Percentiles rank a stretch among this genome's conserved stretches.
Conservation (phyloP, 257 asterid genomes). For the Solanum virginianum region DNA sequence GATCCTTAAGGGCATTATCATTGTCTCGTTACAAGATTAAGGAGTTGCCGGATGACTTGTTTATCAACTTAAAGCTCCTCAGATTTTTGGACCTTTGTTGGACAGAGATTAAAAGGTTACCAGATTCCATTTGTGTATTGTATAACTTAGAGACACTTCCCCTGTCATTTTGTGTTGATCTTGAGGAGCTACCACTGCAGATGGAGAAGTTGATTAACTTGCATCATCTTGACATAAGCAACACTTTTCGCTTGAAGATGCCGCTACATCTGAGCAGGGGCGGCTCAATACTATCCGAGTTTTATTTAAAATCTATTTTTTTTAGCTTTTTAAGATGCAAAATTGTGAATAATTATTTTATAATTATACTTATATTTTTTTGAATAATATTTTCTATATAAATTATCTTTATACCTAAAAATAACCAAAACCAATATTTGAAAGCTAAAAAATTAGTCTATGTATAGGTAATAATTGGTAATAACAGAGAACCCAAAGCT, state of each 20-base stretch:
- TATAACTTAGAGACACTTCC: not conserved
- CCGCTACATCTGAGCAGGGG: too few species aligned
- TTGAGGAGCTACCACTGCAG: not conserved
- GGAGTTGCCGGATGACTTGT: not conserved
- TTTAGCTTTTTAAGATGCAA: too few species aligned
- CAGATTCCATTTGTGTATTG: not conserved
- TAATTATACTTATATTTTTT: too few species aligned
- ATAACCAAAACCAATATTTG: too few species aligned
- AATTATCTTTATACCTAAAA: too few species aligned
- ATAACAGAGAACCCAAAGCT: too few species aligned
- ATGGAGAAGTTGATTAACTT: not conserved
- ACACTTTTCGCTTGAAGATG: not conserved
- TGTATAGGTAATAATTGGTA: too few species aligned
- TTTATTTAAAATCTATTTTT: too few species aligned
- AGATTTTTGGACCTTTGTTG: not conserved
- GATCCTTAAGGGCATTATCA: not conserved
- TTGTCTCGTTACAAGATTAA: not conserved
- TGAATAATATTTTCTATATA: too few species aligned
- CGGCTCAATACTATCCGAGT: too few species aligned
- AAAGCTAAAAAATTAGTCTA: too few species aligned
- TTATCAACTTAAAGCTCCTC: not conserved
- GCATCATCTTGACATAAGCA: not conserved
- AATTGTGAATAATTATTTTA: too few species aligned
- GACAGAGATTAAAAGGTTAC: not conserved
- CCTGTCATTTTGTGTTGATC: fast-evolving